phyloP scores from a whole-genome alignment of 179 eudicot species.

The Heliamphora ciliata region DNA sequence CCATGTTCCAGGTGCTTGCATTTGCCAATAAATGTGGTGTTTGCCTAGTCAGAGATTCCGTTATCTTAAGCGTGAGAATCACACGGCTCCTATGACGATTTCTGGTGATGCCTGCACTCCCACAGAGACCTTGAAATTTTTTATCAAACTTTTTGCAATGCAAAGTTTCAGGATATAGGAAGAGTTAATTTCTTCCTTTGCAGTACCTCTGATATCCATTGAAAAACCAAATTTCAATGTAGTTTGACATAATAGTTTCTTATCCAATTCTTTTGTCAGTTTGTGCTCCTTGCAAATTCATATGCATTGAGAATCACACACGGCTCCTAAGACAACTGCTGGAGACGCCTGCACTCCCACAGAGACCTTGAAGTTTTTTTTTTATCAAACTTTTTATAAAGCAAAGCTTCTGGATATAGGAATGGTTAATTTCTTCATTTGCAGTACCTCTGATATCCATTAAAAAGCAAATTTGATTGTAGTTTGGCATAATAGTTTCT shows the following conservation, averaged over 20 bases:
- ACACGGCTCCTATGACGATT: not conserved
- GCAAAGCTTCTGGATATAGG: not conserved
- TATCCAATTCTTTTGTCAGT: not conserved
- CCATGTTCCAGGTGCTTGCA: no score
- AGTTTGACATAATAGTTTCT: not conserved
- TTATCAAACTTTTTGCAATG: not conserved
- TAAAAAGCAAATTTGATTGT: not conserved
- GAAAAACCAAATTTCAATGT: not conserved
- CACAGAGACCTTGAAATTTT: no score
- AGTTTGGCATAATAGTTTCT: not conserved
- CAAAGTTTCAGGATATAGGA: not conserved
- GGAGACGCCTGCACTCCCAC: not conserved
- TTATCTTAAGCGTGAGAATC: not conserved
- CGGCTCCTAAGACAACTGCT: not conserved
- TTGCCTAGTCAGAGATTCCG: not conserved
- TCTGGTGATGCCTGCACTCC: not conserved
- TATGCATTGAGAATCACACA: no score
- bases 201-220: not conserved
- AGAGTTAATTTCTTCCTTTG: not conserved
- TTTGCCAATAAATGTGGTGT: no score
- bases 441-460: not conserved
- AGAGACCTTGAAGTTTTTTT: no score
- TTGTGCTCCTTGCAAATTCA: not conserved
- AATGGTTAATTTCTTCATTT: not conserved
- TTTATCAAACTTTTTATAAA: no score